Evolutionary conservation across 108 stramenopile species (phyloP).

Genomic region (Fragilaria crotonensis): DNA sequence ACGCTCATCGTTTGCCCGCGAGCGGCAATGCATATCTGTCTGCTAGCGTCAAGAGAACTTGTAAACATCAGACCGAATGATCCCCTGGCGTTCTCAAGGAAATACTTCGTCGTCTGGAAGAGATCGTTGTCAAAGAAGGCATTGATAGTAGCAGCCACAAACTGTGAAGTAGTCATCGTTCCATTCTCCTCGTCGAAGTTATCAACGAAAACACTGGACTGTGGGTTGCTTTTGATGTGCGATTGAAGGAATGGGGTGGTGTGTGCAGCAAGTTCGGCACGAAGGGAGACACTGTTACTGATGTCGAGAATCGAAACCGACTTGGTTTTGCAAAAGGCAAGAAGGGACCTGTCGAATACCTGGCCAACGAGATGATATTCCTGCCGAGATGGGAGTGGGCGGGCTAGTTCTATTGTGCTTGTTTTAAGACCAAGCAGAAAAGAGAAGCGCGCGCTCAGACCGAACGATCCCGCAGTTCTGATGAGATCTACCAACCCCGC

Average conservation of each 20-base stretch:
- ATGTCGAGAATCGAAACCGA: neutral
- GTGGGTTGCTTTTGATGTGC: too few species aligned
- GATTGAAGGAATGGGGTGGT: slow-evolving; percentile 7
- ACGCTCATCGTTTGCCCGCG: slow-evolving; percentile 72
- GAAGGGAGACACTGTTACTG: neutral
- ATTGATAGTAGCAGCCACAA: slow-evolving; percentile 33
- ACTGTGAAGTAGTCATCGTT: neutral
- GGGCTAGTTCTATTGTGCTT: slow-evolving; percentile 23
- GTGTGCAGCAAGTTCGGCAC: slow-evolving; percentile 9
- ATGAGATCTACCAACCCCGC: slow-evolving; percentile 71
- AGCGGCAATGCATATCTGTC: slow-evolving; percentile 74
- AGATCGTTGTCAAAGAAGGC: slow-evolving; percentile 80
- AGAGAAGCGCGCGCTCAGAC: slow-evolving; percentile 53
- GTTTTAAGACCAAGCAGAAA: slow-evolving; percentile 31
- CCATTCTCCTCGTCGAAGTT: slow-evolving; percentile 9
- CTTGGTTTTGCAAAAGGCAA: slow-evolving; percentile 14
- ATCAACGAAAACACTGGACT: slow-evolving; percentile 4
- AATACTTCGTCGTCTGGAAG: slow-evolving; percentile 43
- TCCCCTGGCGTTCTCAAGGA: slow-evolving; percentile 65
- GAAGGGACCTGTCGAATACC: slow-evolving; percentile 47
- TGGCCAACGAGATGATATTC: slow-evolving; percentile 54
- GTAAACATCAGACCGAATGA: slow-evolving; percentile 60
- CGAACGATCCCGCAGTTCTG: slow-evolving; percentile 60
- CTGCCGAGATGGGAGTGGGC: slow-evolving; percentile 32
- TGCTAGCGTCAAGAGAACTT: slow-evolving; percentile 61